These are phyloP conservation scores for Coemansia sp. DNA, from an alignment of 371 early-diverging fungal species.

Conservation along the genomic window DNA sequence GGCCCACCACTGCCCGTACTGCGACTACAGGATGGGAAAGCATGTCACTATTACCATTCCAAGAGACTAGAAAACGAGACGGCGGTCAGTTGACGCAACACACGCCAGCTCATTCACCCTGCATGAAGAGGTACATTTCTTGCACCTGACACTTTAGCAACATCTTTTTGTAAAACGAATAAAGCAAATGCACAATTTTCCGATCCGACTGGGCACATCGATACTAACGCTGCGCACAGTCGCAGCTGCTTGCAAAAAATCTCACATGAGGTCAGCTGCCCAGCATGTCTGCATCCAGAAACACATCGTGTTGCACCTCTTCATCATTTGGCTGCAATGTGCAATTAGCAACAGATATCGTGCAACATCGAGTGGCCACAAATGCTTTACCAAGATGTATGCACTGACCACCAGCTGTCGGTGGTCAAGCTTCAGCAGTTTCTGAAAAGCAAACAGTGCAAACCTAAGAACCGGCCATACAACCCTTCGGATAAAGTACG, in stretches of 20 bases:
- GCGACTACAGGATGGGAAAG: conserved; percentile 44
- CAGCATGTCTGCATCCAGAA: background rate
- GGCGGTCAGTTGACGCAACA: background rate
- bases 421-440: background rate
- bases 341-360: background rate
- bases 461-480: background rate
- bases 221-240: background rate
- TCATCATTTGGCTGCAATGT: background rate
- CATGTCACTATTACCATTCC: conserved; percentile 45
- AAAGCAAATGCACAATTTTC: conserved; percentile 4
- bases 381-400: background rate
- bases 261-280: background rate
- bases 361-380: background rate
- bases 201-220: background rate
- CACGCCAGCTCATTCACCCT: conserved; percentile 5
- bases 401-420: background rate
- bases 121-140: conserved; percentile 1
- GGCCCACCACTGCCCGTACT: conserved; percentile 43
- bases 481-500: background rate
- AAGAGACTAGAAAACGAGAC: conserved; percentile 2
- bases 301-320: background rate
- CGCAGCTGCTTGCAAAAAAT: background rate
- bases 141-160: background rate
- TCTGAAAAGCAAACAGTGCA: background rate
- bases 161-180: conserved; percentile 2